These are phyloP conservation scores for Penicillium sp. DNA, from an alignment of 2,329 filamentous ascomycete species.

Conservation along the genomic window DNA sequence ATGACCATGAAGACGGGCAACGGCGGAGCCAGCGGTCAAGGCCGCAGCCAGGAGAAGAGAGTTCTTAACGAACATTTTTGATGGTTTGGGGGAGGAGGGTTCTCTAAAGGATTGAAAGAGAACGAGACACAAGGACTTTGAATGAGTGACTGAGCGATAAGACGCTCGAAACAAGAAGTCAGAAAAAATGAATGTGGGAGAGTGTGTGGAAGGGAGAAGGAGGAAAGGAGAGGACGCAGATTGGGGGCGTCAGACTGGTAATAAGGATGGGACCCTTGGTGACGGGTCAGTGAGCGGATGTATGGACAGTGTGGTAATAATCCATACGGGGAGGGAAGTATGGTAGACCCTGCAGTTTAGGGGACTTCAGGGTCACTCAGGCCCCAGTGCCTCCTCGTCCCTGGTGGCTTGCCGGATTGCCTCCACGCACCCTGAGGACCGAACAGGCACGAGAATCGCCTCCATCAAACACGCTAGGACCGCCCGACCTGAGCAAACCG, in stretches of 20 bases:
- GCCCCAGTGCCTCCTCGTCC: not conserved
- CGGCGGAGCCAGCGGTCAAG: slow-evolving; percentile 41
- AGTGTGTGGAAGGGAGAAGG: slow-evolving; percentile 7
- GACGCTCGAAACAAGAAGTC: slow-evolving; percentile 14
- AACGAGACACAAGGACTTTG: slow-evolving; percentile 14
- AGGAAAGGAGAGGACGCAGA: slow-evolving; percentile 13
- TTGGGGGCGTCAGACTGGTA: slow-evolving; percentile 14
- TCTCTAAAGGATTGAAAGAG: slow-evolving; percentile 27
- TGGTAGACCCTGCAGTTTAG: not conserved
- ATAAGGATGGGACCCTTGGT: not conserved
- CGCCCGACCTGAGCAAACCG: slow-evolving; percentile 1
- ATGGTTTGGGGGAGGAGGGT: not conserved
- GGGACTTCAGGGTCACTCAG: not conserved
- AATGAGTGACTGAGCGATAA: slow-evolving; percentile 31
- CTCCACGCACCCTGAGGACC: not conserved
- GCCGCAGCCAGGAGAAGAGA: slow-evolving; percentile 42
- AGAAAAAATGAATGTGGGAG: slow-evolving; percentile 26
- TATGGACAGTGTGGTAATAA: not conserved
- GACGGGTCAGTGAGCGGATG: too few species aligned
- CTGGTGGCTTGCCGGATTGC: not conserved
- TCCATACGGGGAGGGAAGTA: not conserved
- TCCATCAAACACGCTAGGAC: slow-evolving; percentile 6
- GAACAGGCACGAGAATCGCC: not conserved
- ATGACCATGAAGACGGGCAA: slow-evolving; percentile 44
- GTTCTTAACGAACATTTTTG: slow-evolving; percentile 46